phyloP scores from a whole-genome alignment of 2,329 filamentous ascomycete species.

The Shiraia sp. region DNA sequence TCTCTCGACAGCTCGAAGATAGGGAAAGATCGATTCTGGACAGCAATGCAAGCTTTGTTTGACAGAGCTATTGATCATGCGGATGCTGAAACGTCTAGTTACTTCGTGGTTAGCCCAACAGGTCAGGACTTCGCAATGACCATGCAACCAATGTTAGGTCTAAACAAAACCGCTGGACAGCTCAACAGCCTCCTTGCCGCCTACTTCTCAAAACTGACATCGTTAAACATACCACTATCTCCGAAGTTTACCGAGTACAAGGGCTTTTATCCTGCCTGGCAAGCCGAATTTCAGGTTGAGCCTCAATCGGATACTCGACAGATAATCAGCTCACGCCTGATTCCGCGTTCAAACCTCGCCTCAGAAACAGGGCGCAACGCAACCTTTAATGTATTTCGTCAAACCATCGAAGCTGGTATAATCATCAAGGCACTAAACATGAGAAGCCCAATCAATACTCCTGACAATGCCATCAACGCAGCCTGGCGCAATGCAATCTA shows the following conservation, averaged over 20 bases:
- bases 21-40: slow-evolving; percentile 35
- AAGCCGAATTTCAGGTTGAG: slow-evolving; percentile 31
- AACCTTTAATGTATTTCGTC: slow-evolving; percentile 28
- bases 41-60: slow-evolving; percentile 17
- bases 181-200: slow-evolving; percentile 17
- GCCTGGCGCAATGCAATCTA: slow-evolving; percentile 29
- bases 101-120: slow-evolving; percentile 15
- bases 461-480: slow-evolving; percentile 30
- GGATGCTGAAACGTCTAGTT: slow-evolving; percentile 22
- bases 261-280: slow-evolving; percentile 33
- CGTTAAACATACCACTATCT: slow-evolving; percentile 29
- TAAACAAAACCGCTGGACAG: slow-evolving; percentile 18
- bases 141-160: slow-evolving; percentile 26
- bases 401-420: slow-evolving; percentile 28
- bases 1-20: slow-evolving; percentile 29
- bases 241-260: slow-evolving; percentile 35
- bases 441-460: slow-evolving; percentile 19
- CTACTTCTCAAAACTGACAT: slow-evolving; percentile 14
- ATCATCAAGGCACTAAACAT: slow-evolving; percentile 23
- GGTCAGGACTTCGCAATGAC: slow-evolving; percentile 12
- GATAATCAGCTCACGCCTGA: slow-evolving; percentile 23
- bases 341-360: slow-evolving; percentile 32
- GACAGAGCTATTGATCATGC: slow-evolving; percentile 14
- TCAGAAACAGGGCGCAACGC: slow-evolving; percentile 25
- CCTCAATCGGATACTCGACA: slow-evolving; percentile 13